phyloP scores from a whole-genome alignment of 2,329 filamentous ascomycete genomes.

The Colletotrichum sp. region DNA sequence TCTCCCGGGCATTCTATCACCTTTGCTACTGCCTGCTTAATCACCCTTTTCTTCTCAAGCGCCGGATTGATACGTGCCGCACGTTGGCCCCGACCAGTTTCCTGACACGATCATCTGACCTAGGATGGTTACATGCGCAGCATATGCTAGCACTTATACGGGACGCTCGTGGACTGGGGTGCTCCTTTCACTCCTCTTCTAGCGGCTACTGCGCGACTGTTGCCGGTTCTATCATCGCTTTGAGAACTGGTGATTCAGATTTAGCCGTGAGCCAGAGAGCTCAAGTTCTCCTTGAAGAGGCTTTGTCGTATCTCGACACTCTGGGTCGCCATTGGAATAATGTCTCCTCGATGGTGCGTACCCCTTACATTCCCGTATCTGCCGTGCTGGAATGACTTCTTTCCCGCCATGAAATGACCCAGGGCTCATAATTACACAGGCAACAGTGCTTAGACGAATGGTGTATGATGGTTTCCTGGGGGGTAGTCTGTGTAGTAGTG shows the following conservation, averaged over 20 bases:
- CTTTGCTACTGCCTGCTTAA: not conserved
- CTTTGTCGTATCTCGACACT: not conserved
- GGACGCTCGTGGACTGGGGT: not conserved
- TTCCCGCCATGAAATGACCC: not conserved
- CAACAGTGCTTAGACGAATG: not conserved
- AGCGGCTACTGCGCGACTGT: not conserved
- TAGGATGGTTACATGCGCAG: not conserved
- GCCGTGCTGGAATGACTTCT: rapidly evolving
- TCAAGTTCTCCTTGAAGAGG: not conserved
- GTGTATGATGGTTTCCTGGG: not conserved
- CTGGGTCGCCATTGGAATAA: not conserved
- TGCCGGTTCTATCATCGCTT: not conserved
- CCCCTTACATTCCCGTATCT: rapidly evolving
- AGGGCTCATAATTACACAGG: not conserved
- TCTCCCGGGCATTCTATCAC: not conserved
- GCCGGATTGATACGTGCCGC: not conserved
- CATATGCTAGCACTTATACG: not conserved
- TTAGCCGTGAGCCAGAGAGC: not conserved
- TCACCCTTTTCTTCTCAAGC: not conserved
- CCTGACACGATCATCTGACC: not conserved
- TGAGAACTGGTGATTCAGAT: not conserved
- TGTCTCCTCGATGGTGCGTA: not conserved
- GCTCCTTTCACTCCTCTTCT: not conserved
- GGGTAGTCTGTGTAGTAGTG: not conserved
- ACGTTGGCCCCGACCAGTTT: not conserved